These are phyloP conservation scores for Serendipita indica DNA, from an alignment of 768 basidiomycete species.

Conservation along the genomic window DNA sequence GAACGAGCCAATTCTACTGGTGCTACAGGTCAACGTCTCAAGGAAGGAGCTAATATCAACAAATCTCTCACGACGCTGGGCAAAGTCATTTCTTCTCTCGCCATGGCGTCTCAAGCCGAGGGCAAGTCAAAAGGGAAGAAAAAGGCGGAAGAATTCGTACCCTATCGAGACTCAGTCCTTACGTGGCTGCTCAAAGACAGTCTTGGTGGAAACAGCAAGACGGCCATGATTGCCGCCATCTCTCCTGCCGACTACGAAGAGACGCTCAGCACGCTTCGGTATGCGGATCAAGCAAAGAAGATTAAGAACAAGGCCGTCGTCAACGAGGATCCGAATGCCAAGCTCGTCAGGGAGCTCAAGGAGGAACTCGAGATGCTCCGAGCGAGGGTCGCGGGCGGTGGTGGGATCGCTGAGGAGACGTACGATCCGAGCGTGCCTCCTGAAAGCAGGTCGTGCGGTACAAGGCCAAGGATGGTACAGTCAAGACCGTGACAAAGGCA, in stretches of 20 bases:
- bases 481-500: slow-evolving; percentile 93
- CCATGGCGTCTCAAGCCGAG: slow-evolving; percentile 46
- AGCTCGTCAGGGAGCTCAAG: slow-evolving; percentile 95
- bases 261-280: slow-evolving; percentile 88
- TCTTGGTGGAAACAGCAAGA: slow-evolving; percentile 92
- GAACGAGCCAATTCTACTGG: slow-evolving; percentile 97
- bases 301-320: slow-evolving; percentile 99
- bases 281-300: slow-evolving; percentile 99
- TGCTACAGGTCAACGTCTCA: slow-evolving; percentile 87
- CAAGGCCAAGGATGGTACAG: slow-evolving; percentile 78
- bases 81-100: slow-evolving; percentile 90
- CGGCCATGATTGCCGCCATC: slow-evolving; percentile 98
- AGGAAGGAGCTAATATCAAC: slow-evolving; percentile 98
- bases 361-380: slow-evolving; percentile 91
- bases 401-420: slow-evolving; percentile 44
- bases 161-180: slow-evolving; percentile 94
- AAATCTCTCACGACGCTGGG: slow-evolving; percentile 96
- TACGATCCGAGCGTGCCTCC: slow-evolving; percentile 85
- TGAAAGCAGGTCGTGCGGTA: slow-evolving; percentile 93
- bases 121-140: slow-evolving; percentile 57
- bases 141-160: slow-evolving; percentile 83
- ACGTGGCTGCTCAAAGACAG: slow-evolving; percentile 99
- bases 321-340: slow-evolving; percentile 99
- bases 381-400: slow-evolving; percentile 48
- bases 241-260: slow-evolving; percentile 98